Conservation (phyloP, 352 stramenopile species). For the Globisporangium nodosum region DNA sequence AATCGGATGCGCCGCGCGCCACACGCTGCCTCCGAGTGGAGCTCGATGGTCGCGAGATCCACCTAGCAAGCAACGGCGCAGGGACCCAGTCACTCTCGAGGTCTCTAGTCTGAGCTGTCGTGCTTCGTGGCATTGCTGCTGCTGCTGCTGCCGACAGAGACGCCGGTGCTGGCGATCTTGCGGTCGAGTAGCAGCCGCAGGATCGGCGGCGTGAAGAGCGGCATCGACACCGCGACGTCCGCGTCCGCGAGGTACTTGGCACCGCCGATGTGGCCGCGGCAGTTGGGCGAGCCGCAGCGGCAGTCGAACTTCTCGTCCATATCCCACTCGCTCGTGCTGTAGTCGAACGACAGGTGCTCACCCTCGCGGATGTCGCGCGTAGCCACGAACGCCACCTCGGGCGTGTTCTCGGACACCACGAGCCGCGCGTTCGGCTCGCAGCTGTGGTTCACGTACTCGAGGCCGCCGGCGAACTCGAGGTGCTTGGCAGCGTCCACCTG, state of each 20-base stretch:
- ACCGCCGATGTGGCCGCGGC: conserved; percentile 63
- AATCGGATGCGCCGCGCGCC: background rate
- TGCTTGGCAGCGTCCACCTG: conserved; percentile 75
- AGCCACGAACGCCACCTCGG: conserved; percentile 70
- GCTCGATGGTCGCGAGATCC: too few relatives aligned
- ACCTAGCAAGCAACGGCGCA: too few relatives aligned
- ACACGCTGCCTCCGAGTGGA: background rate
- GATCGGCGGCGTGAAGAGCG: conserved; percentile 71
- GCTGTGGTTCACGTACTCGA: conserved; percentile 88
- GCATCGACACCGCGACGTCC: conserved; percentile 41
- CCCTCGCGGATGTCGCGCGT: conserved; percentile 67
- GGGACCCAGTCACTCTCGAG: background rate
- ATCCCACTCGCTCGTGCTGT: conserved; percentile 89
- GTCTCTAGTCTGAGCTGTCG: background rate
- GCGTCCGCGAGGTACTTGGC: conserved; percentile 75
- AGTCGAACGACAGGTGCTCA: conserved; percentile 84
- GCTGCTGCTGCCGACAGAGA: background rate
- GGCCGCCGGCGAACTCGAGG: conserved; percentile 72
- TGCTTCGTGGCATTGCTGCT: background rate
- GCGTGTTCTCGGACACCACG: conserved; percentile 67
- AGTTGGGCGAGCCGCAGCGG: conserved; percentile 57
- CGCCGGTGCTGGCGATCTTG: conserved; percentile 16
- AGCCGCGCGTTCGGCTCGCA: conserved; percentile 82
- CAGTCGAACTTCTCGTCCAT: conserved; percentile 91
- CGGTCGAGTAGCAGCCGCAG: conserved; percentile 55